Evolutionary conservation across 192 early-diverging fungal species (phyloP).

Genomic region (Entomortierella parvispora): DNA sequence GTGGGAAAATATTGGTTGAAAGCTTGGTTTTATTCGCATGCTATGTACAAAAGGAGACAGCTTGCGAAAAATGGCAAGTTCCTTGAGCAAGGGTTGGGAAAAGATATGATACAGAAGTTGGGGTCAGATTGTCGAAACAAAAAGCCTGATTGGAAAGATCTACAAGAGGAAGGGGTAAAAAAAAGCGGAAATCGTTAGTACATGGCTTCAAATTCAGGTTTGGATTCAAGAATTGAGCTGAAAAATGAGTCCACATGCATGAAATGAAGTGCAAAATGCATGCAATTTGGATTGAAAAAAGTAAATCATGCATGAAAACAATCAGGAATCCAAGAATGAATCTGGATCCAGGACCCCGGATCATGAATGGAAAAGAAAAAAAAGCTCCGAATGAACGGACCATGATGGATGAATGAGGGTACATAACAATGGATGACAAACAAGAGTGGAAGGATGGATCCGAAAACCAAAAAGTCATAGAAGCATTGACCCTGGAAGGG

Average conservation of each 20-base stretch:
- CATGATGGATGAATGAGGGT: constrained; percentile 3
- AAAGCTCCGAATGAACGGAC: constrained; percentile 12
- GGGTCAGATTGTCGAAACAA: background rate
- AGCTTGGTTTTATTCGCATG: too few relatives aligned
- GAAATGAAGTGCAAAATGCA: background rate
- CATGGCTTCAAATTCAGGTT: background rate
- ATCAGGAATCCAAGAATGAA: background rate
- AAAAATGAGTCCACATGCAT: constrained; percentile 3
- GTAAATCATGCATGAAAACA: constrained; percentile 1
- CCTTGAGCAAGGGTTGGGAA: too few relatives aligned
- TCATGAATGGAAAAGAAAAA: constrained; percentile 1
- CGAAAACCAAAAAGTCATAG: too few relatives aligned
- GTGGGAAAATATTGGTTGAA: too few relatives aligned
- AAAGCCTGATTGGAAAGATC: background rate
- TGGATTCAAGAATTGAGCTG: background rate
- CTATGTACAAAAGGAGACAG: too few relatives aligned
- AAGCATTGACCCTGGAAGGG: too few relatives aligned
- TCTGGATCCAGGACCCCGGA: background rate
- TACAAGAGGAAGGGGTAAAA: background rate
- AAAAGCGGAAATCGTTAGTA: background rate
- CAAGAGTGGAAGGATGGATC: constrained; percentile 5
- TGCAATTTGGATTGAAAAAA: background rate
- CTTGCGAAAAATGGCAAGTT: too few relatives aligned
- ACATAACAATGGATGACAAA: constrained; percentile 2
- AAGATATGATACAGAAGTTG: background rate